Evolutionary conservation across 331 rosid species (phyloP), one percentile per base, ranked within the genome.

Genomic region (Spiraea crenata): DNA sequence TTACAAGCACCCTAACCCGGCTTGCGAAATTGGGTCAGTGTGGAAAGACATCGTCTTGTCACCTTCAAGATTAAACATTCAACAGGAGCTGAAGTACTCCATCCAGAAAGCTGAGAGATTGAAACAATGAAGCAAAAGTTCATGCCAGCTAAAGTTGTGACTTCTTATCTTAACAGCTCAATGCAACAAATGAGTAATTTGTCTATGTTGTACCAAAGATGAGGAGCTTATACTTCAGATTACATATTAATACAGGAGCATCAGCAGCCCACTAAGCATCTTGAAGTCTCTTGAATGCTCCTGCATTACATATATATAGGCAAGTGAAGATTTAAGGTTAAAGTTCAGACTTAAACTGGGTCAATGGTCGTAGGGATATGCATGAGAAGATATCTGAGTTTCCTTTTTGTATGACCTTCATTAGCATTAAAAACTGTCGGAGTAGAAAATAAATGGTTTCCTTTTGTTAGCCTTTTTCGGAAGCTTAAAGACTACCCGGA

Each of bases 1-100:
- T 65, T 91, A 88, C 88, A 84, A 82, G 86, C 73, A 17, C 57
- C 96, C 96, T 1, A 91, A 85, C 74, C 96, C 98, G 59, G 85
- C 86, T 52, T 85, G 82, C 70, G 86, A 85, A 82, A 82, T 80
- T 13, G 96, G 96, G 35, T 89, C 99, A 0, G 78, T 95, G 67
- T 95, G 98, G 98, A 95, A 91, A 82, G 99, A 91, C 76, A 91
- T 91, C 67, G 96, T 89, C n/a, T 82, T 91, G 49, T 95, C 96
- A 17, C 96, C 98, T 75, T 89, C 96, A 71, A 89, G 97, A 81
- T 16, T 88, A 76, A 82, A 87, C 78, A 84, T 91, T 68, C 99
- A 89, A 67, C 82, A 88, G 47, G 98, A 91, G 82, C 95, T 89
- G 37, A 95, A 87, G 93, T 82, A 72, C 78, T 84, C 93, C 82